phyloP scores from a whole-genome alignment of 176 grass and related monocot species.

The Hsuehochloa calcarea region DNA sequence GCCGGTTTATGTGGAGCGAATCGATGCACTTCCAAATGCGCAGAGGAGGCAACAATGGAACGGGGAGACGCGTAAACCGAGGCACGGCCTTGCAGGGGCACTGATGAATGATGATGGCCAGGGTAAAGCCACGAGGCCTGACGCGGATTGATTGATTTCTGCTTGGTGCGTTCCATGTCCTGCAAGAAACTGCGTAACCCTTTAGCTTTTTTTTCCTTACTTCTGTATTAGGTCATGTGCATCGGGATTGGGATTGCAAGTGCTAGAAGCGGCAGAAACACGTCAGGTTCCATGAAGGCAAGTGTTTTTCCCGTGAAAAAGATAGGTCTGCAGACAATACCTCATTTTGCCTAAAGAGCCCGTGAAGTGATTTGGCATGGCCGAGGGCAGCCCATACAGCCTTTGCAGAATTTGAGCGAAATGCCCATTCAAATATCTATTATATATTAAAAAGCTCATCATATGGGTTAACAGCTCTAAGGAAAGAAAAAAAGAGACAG shows the following conservation, averaged over 20 bases:
- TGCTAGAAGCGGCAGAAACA: neutral
- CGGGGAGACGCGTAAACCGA: neutral
- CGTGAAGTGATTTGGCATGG: neutral
- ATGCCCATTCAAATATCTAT: neutral
- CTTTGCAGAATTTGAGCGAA: neutral
- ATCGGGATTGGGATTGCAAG: neutral
- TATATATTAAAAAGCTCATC: no score
- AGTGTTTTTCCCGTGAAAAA: neutral
- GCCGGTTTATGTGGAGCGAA: neutral
- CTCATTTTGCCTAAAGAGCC: neutral
- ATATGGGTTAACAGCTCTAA: no score
- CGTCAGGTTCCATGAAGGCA: neutral
- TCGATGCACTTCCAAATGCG: neutral
- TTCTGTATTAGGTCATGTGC: neutral
- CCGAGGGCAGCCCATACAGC: neutral
- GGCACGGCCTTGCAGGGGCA: neutral
- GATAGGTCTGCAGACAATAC: neutral
- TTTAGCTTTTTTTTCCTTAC: neutral
- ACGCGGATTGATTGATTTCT: neutral
- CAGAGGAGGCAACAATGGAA: neutral
- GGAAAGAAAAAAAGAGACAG: no score
- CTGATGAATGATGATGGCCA: neutral
- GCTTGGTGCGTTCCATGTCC: neutral
- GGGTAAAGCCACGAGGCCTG: neutral
- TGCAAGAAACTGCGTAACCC: neutral